Evolutionary conservation across 2,329 filamentous ascomycete genomes (phyloP).

Genomic region (Aureobasidium pullulans): DNA sequence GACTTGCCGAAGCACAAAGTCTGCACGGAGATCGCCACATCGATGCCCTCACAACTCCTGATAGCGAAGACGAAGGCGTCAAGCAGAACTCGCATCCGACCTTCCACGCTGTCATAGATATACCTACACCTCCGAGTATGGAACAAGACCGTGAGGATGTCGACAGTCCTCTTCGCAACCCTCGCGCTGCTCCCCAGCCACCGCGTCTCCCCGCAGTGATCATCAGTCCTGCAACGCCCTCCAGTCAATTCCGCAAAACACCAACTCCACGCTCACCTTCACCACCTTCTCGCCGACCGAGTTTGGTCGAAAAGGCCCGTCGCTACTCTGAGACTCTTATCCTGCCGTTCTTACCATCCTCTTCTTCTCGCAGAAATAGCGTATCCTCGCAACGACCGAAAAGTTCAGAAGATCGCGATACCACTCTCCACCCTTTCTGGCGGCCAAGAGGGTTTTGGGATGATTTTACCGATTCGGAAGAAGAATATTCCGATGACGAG

Average conservation of each 20-base stretch:
- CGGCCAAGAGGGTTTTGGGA: slow-evolving; percentile 58
- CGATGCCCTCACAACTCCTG: background rate
- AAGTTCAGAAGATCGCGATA: slow-evolving; percentile 26
- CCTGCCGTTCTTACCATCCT: slow-evolving; percentile 29
- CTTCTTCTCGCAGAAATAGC: slow-evolving; percentile 15
- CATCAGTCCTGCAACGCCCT: slow-evolving; percentile 49
- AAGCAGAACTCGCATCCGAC: slow-evolving; percentile 6
- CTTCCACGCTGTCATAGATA: slow-evolving; percentile 14
- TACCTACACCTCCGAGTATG: slow-evolving; percentile 15
- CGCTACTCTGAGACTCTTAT: slow-evolving; percentile 40
- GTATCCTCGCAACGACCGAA: slow-evolving; percentile 16
- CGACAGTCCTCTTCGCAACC: slow-evolving; percentile 53
- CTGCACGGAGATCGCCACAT: background rate
- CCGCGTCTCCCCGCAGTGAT: slow-evolving; percentile 39
- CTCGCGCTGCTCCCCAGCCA: slow-evolving; percentile 50
- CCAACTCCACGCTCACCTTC: background rate
- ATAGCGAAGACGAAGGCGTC: background rate
- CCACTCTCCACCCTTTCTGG: slow-evolving; percentile 54
- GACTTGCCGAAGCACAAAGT: background rate
- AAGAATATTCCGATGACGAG: slow-evolving; percentile 24
- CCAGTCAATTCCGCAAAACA: background rate
- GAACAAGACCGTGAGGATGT: slow-evolving; percentile 24
- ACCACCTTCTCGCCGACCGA: slow-evolving; percentile 28
- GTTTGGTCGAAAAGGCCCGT: slow-evolving; percentile 36
- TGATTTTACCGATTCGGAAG: slow-evolving; percentile 39